Base-by-base conservation (phyloP, 768 basidiomycete species). In the Postia placenta region DNA sequence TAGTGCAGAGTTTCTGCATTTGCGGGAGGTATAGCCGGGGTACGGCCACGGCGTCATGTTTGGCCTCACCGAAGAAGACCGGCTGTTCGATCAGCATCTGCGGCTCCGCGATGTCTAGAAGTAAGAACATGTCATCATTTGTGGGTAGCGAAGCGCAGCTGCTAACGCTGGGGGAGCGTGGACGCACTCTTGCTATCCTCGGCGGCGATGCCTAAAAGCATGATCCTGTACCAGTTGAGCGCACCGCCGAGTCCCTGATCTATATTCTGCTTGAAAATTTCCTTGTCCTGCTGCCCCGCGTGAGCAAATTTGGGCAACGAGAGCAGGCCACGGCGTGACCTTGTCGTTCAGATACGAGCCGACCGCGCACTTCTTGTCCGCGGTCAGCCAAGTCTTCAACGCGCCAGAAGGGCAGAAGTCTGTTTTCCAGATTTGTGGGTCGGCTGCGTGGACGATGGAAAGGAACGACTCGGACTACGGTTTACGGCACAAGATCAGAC, bases 401-500 rank as follows among this genome's bases (percentile, higher is more conserved):
- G 61, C 63, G 17, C 72, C 73, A 2, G 61, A 60, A 9, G 64
- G 49, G 20, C 69, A 62, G 30, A 75, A 49, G 14, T 66, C 61
- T 19, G 59, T 67, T 56, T 64, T 64, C 69, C 68, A 72, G 17
- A 56, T 22, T 24, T 56, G 55, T 0, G 69, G 64, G 39, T 74
- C 64, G 14, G 61, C 44, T 3, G 73, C 52, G 51, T 67, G 72
- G 27, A 63, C 0, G 23, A 74, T 20, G 33, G 63, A 61, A 30
- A 69, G 56, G 47, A 75, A 65, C 1, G 73, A 69, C 28, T 76
- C 73, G 23, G 66, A 56, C 73, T 71, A 24, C 25, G 23, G n/a
- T n/a, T n/a, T n/a, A n/a, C n/a, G n/a, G n/a, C n/a, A n/a, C n/a
- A n/a, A n/a, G n/a, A n/a, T n/a, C n/a, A n/a, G n/a, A n/a, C n/a